These are phyloP conservation scores for Ormosia semicastrata DNA, from an alignment of 306 rosid species.

Conservation along the genomic window DNA sequence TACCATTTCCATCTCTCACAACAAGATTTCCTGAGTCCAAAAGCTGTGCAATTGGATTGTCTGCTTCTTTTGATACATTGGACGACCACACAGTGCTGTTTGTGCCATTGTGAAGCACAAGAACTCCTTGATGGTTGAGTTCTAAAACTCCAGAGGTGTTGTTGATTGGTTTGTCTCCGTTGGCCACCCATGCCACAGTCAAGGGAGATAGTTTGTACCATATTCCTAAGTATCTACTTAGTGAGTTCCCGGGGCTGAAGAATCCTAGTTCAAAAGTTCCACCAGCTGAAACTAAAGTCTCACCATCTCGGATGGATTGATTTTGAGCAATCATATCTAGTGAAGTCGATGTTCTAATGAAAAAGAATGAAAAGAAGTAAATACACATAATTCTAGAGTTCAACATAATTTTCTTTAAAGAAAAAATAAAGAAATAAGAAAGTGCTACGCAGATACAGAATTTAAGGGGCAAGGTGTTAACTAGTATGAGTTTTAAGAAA, in stretches of 20 bases:
- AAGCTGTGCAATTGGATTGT: constrained; percentile 24
- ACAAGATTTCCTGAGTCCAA: constrained; percentile 39
- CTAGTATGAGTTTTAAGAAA: no score
- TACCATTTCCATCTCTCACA: constrained; percentile 5
- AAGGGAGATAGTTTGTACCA: constrained; percentile 25
- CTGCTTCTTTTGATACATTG: neutral
- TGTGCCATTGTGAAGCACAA: neutral
- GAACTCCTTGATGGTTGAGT: constrained; percentile 14
- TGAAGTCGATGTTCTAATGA: neutral
- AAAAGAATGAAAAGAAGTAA: neutral
- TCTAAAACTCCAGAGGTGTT: neutral
- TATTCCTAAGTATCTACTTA: constrained; percentile 10
- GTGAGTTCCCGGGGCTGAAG: constrained; percentile 22
- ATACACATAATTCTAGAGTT: neutral
- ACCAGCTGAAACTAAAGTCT: constrained; percentile 11
- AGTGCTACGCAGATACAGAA: no score
- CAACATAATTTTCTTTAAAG: neutral
- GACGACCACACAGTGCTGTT: constrained; percentile 16
- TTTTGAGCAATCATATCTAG: neutral
- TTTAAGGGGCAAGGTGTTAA: no score
- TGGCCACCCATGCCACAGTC: constrained; percentile 29
- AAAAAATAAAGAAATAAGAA: no score
- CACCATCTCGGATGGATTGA: constrained; percentile 6
- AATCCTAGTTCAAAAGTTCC: constrained; percentile 23
- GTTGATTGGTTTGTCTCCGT: constrained; percentile 15